Evolutionary conservation across 2,329 filamentous ascomycete species (phyloP).

Genomic region (Monilinia aucupariae): DNA sequence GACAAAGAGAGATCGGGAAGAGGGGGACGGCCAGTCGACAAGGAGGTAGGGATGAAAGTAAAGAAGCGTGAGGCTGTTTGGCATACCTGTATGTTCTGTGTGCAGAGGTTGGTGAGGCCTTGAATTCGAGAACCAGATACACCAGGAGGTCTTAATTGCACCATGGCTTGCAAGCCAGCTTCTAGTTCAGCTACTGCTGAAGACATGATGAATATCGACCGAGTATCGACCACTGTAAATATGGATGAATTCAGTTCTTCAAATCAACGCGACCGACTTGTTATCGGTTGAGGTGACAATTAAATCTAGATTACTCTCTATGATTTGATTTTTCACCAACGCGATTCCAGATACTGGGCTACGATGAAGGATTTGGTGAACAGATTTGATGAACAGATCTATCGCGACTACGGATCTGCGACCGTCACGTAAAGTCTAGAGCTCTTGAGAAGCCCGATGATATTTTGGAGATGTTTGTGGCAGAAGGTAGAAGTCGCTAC

Average conservation of each 20-base stretch:
- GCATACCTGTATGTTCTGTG: slow-evolving; percentile 83
- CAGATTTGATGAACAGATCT: slow-evolving; percentile 17
- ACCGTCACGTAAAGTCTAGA: slow-evolving; percentile 16
- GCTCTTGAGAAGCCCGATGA: background rate
- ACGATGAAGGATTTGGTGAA: slow-evolving; percentile 18
- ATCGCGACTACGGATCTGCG: slow-evolving; percentile 18
- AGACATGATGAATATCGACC: slow-evolving; percentile 50
- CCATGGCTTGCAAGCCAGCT: slow-evolving; percentile 84
- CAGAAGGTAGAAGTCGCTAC: slow-evolving; percentile 10
- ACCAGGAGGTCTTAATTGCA: slow-evolving; percentile 83
- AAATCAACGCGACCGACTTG: slow-evolving; percentile 17
- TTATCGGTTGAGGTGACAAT: slow-evolving; percentile 11
- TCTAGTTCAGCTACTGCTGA: slow-evolving; percentile 89
- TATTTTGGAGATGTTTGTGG: slow-evolving; percentile 3
- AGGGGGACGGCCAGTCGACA: too few species aligned
- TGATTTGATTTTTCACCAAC: slow-evolving; percentile 15
- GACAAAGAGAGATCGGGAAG: too few species aligned
- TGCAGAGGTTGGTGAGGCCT: slow-evolving; percentile 80
- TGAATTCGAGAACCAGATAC: slow-evolving; percentile 90
- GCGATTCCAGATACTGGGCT: slow-evolving; percentile 17
- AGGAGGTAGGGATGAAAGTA: background rate
- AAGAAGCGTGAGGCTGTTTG: background rate
- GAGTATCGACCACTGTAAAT: background rate
- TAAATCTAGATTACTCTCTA: slow-evolving; percentile 18
- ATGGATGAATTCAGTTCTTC: background rate